Evolutionary conservation across 306 rosid genomes (phyloP), one percentile per base, ranked within the genome.

Genomic region (Clitoria ternatea): DNA sequence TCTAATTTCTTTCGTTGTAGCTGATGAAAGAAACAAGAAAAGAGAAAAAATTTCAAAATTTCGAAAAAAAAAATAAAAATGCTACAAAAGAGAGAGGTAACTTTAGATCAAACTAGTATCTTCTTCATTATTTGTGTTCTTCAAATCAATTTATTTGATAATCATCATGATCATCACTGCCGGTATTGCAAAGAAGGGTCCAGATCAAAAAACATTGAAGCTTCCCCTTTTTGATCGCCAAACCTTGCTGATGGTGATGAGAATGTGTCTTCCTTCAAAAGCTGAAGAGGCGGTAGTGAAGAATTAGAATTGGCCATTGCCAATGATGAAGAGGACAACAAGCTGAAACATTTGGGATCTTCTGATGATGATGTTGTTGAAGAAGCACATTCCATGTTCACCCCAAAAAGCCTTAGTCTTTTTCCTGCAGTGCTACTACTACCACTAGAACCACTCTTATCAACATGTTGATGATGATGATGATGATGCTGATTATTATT

Each of bases 311-410:
- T 60, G 69, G 70, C 59, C 40, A 48, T 42, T 66, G 47, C 30
- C 39, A 66, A 44, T 3, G 74, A 69, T 20, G 69, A 29, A 17
- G 78, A 20, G 20, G 84, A 78, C 52, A 76, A 55, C 36, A 76
- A 66, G 67, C 60, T 66, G 75, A 42, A 72, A 29, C 50, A 61
- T 19, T 67, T 83, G 26, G 82, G 59, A 7, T 80, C 86, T 63
- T 85, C 86, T 7, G 65, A 20, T 7, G 52, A 11, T 18, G 83
- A 75, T 7, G 65, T 17, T 7, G 52, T n/a, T 18, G 83, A 75
- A 70, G 90, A 80, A 53, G 54, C 80, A 76, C 82, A 90, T 69
- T 90, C 95, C 95, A 90, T 90, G 86, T 90, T 88, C 60, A 90
- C 97, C 43, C 97, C 97, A 70, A 90, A 90, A 22, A 90, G 87